Evolutionary conservation across 2,329 filamentous ascomycete genomes (phyloP).

Genomic region (Bipolaris oryzae): DNA sequence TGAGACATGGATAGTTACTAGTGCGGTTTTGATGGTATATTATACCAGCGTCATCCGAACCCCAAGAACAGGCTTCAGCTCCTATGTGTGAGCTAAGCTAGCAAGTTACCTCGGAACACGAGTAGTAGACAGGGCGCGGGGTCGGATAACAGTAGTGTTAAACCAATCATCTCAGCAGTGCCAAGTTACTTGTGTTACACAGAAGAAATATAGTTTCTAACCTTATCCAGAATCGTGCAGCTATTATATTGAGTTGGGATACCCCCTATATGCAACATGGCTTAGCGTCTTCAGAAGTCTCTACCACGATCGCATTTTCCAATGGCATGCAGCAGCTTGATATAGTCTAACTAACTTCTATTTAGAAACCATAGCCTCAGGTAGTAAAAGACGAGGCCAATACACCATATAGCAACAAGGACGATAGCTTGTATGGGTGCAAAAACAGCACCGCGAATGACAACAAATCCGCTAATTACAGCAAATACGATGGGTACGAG

Average conservation of each 20-base stretch:
- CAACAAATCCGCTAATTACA: constrained; percentile 57
- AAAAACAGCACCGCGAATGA: constrained; percentile 44
- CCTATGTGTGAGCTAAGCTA: no score
- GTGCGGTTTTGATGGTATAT: no score
- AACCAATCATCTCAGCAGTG: neutral
- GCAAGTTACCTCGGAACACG: neutral
- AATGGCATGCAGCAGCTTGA: neutral
- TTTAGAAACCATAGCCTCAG: constrained; percentile 16
- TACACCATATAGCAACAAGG: constrained; percentile 37
- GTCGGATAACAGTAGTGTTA: neutral
- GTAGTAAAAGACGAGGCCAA: constrained; percentile 31
- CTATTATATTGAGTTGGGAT: neutral
- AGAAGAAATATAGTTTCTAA: no score
- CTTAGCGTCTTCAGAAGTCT: no score
- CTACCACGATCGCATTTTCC: neutral
- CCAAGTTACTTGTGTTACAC: no score
- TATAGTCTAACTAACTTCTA: neutral
- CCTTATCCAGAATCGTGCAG: no score
- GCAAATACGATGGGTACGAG: constrained; percentile 61
- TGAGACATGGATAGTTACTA: neutral
- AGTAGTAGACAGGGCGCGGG: neutral
- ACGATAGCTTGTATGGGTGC: constrained; percentile 41
- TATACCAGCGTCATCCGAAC: neutral
- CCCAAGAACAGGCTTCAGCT: no score
- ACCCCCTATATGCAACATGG: neutral